phyloP scores from a whole-genome alignment of 1,284 basidiomycete species.

The Cutaneotrichosporon cyanovorans region DNA sequence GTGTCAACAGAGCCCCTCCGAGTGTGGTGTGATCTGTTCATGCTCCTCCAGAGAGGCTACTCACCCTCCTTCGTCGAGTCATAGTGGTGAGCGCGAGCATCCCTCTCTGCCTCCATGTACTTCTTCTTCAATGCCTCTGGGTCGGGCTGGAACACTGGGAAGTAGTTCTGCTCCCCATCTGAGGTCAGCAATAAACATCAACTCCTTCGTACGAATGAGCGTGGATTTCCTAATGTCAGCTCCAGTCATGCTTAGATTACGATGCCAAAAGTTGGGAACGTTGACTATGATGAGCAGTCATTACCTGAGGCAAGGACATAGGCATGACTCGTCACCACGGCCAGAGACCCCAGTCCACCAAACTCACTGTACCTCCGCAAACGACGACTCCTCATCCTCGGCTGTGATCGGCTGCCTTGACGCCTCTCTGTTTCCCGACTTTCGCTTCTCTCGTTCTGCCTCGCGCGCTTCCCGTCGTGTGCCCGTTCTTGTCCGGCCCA shows the following conservation, averaged over 20 bases:
- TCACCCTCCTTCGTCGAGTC: slow-evolving; percentile 69
- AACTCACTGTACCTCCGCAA: slow-evolving; percentile 42
- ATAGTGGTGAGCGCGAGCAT: slow-evolving; percentile 64
- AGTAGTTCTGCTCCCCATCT: slow-evolving; percentile 66
- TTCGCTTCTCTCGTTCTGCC: slow-evolving; percentile 22
- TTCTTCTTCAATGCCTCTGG: slow-evolving; percentile 66
- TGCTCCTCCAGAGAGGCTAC: too few relatives aligned
- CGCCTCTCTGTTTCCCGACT: slow-evolving; percentile 13
- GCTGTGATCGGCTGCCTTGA: not conserved
- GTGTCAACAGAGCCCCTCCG: not conserved
- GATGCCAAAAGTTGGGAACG: too few relatives aligned
- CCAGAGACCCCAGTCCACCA: too few relatives aligned
- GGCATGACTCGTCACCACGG: too few relatives aligned
- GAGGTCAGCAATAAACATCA: slow-evolving; percentile 1
- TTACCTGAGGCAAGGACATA: too few relatives aligned
- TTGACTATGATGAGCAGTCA: too few relatives aligned
- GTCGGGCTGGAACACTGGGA: slow-evolving; percentile 79
- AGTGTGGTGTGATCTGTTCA: too few relatives aligned
- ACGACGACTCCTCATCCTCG: slow-evolving; percentile 23
- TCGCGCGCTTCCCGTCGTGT: slow-evolving; percentile 38
- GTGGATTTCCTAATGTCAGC: slow-evolving; percentile 52
- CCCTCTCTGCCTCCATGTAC: slow-evolving; percentile 68
- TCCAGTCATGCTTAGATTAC: too few relatives aligned
- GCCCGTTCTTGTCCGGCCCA: slow-evolving; percentile 41
- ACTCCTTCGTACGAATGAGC: slow-evolving; percentile 48